Base-by-base conservation (phyloP, 139 green algal genomes). In the Coccomyxa sp. region DNA sequence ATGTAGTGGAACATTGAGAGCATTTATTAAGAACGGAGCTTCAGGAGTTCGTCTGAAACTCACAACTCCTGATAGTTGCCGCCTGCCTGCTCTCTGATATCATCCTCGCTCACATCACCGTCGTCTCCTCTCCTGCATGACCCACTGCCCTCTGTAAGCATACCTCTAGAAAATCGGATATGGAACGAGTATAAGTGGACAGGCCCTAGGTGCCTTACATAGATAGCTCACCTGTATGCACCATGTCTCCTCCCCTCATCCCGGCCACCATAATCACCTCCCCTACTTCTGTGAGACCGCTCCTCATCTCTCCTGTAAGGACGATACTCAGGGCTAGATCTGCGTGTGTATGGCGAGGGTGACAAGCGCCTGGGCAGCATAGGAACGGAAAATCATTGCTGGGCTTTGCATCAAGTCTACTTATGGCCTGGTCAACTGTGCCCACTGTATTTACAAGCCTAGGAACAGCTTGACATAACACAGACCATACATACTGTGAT, bases 61-160 rank as follows among this genome's bases (percentile, higher is more conserved):
- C 23, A 80, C 76, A 76, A 83, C 15, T 83, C 79, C 18, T 58
- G 27, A 16, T 77, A 77, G 14, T 83, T 58, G 13, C 79, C 79
- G 13, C 17, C n/a, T 12, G 79, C 79, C 13, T 74, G 27, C 10
- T 77, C 79, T 14, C 79, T 60, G n/a, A 83, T 57, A 30, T 83
- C 79, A n/a, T 83, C 79, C 28, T 83, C 79, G 60, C 58, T 77
- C 28, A 83, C 59, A 58, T 77, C 60, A 3, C 11, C 59, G 25
- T 59, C 60, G 27, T 58, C 60, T 28, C 60, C 13, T n/a, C 79
- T 21, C 27, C 79, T 74, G 79, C 38, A 51, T 7, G 38, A 51
- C 38, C n/a, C 0, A 30, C 1, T 51, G 71, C 14, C 25, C 71
- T 51, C 25, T 31, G 31, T 78, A 21, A 31, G 10, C 30, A 32